Percentiles rank a stretch among this genome's conserved stretches.
Conservation (phyloP, 768 basidiomycete genomes). For the Boletus sensibilis region DNA sequence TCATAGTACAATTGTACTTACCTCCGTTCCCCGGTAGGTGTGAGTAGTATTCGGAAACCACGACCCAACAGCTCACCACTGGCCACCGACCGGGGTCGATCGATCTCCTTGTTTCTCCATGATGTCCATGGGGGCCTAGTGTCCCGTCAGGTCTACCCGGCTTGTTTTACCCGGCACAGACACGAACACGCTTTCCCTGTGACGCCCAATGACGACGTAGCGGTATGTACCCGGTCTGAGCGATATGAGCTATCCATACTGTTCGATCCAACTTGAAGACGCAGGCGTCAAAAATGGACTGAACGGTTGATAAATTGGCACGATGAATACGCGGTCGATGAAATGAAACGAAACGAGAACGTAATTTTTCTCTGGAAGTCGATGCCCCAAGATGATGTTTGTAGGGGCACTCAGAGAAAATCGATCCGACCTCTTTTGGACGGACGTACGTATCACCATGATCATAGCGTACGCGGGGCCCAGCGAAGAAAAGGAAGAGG, state of each 20-base stretch:
- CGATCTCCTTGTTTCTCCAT: constrained; percentile 59
- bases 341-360: background rate
- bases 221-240: constrained; percentile 43
- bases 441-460: background rate
- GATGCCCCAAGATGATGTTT: constrained; percentile 1
- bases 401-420: constrained; percentile 9
- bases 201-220: constrained; percentile 21
- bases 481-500: background rate
- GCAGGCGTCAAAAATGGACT: constrained; percentile 33
- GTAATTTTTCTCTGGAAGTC: constrained; percentile 1
- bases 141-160: background rate
- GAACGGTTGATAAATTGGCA: background rate
- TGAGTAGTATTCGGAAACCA: constrained; percentile 51
- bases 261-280: constrained; percentile 50
- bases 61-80: constrained; percentile 50
- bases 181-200: constrained; percentile 8
- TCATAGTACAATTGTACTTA: constrained; percentile 16
- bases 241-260: constrained; percentile 56
- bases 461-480: background rate
- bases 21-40: constrained; percentile 50
- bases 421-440: background rate
- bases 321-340: background rate
- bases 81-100: constrained; percentile 48
- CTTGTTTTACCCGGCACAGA: background rate
- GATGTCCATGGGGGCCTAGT: constrained; percentile 53